These are phyloP conservation scores for Hirsutella thompsonii DNA, from an alignment of 2,329 filamentous ascomycete genomes.

Conservation along the genomic window DNA sequence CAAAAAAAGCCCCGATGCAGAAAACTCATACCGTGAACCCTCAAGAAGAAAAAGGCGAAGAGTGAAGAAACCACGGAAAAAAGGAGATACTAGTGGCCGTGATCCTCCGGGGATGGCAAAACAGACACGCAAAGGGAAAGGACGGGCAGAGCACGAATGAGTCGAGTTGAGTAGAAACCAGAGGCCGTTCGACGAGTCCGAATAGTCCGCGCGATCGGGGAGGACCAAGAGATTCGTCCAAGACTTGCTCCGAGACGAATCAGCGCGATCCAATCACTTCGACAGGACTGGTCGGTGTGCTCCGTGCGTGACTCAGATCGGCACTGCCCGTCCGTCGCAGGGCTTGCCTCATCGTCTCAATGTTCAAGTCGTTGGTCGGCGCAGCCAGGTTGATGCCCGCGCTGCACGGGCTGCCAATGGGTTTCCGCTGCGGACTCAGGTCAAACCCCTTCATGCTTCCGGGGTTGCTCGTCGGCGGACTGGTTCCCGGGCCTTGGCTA, in stretches of 20 bases:
- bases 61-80: too few species aligned
- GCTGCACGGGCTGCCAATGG: constrained; percentile 50
- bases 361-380: constrained; percentile 54
- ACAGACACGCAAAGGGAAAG: neutral
- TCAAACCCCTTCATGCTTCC: constrained; percentile 65
- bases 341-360: constrained; percentile 90
- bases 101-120: neutral
- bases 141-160: neutral
- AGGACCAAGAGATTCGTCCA: too few species aligned
- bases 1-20: constrained; percentile 3
- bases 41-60: neutral
- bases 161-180: neutral
- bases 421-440: constrained; percentile 47
- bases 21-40: constrained; percentile 2
- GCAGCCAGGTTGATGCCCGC: constrained; percentile 34
- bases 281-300: constrained; percentile 45
- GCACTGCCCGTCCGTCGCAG: constrained; percentile 74
- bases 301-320: constrained; percentile 50
- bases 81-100: neutral
- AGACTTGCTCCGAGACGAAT: neutral
- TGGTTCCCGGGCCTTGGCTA: constrained; percentile 53
- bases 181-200: neutral
- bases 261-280: constrained; percentile 23
- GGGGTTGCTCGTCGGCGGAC: constrained; percentile 64
- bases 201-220: too few species aligned